These are phyloP conservation scores for Whalleya microplaca DNA, from an alignment of 2,329 filamentous ascomycete species.

Conservation along the genomic window DNA sequence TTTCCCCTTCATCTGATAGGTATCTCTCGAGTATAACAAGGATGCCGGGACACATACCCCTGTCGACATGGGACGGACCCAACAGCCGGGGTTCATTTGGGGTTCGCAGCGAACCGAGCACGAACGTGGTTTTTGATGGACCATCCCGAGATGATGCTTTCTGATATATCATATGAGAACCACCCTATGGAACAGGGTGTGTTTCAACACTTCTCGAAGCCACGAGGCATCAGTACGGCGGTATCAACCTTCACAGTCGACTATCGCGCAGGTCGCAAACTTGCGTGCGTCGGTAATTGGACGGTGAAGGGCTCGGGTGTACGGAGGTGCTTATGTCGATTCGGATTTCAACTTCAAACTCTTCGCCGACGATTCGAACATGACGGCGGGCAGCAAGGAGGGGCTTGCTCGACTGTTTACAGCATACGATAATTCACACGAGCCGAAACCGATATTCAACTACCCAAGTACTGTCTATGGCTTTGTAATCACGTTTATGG, in stretches of 20 bases:
- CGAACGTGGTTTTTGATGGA: background rate
- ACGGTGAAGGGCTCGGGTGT: background rate
- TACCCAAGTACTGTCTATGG: conserved; percentile 22
- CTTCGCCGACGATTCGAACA: conserved; percentile 1
- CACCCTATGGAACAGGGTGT: background rate
- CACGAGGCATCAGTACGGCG: background rate
- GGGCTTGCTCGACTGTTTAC: conserved; percentile 27
- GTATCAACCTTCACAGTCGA: background rate
- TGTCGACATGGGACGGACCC: background rate
- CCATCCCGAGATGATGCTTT: background rate
- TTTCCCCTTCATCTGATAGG: background rate
- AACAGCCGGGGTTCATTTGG: background rate
- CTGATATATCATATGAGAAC: background rate
- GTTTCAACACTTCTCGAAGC: background rate
- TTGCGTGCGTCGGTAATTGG: background rate
- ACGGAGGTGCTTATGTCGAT: background rate
- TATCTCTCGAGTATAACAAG: background rate
- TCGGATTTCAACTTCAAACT: background rate
- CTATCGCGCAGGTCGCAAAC: background rate
- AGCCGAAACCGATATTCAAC: conserved; percentile 28
- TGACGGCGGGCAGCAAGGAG: conserved; percentile 9
- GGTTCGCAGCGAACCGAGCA: background rate
- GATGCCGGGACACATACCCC: background rate
- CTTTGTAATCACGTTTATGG: conserved; percentile 31
- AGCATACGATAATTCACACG: conserved; percentile 33